Evolutionary conservation across 2,329 filamentous ascomycete species (phyloP).

Genomic region (Metarhizium album): DNA sequence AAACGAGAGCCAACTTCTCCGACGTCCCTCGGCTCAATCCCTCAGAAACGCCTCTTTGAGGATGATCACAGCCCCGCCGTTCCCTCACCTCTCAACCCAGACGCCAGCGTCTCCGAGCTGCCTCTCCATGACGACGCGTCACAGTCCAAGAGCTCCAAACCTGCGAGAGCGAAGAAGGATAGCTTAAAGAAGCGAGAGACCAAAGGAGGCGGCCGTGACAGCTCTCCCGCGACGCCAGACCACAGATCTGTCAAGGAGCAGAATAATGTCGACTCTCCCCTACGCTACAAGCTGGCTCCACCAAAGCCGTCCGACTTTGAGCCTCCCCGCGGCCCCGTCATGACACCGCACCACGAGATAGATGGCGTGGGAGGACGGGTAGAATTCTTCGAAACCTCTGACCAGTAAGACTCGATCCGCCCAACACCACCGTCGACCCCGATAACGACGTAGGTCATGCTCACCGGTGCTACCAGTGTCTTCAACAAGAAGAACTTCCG

Average conservation of each 20-base stretch:
- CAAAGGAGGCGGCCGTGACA: slow-evolving; percentile 40
- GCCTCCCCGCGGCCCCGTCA: slow-evolving; percentile 43
- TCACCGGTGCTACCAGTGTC: slow-evolving; percentile 28
- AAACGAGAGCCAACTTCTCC: slow-evolving; percentile 31
- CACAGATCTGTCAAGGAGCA: slow-evolving; percentile 32
- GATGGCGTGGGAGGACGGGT: slow-evolving; percentile 36
- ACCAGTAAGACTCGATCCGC: slow-evolving; percentile 37
- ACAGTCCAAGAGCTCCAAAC: slow-evolving; percentile 23
- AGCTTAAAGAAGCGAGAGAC: slow-evolving; percentile 58
- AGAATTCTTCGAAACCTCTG: slow-evolving; percentile 52
- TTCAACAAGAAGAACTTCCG: slow-evolving; percentile 66
- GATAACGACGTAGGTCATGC: background rate
- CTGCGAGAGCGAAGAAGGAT: slow-evolving; percentile 50
- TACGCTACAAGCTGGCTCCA: slow-evolving; percentile 54
- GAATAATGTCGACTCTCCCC: slow-evolving; percentile 34
- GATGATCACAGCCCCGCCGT: slow-evolving; percentile 61
- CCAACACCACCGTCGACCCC: background rate
- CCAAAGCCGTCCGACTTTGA: slow-evolving; percentile 54
- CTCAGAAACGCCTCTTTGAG: slow-evolving; percentile 56
- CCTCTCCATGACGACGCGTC: slow-evolving; percentile 34
- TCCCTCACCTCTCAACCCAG: slow-evolving; percentile 65
- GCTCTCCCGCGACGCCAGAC: slow-evolving; percentile 46
- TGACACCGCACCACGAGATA: slow-evolving; percentile 45
- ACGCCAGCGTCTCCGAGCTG: slow-evolving; percentile 34
- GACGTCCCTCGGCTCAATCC: slow-evolving; percentile 35